Evolutionary conservation across 768 basidiomycete genomes (phyloP).

Genomic region (Trametes villosa): DNA sequence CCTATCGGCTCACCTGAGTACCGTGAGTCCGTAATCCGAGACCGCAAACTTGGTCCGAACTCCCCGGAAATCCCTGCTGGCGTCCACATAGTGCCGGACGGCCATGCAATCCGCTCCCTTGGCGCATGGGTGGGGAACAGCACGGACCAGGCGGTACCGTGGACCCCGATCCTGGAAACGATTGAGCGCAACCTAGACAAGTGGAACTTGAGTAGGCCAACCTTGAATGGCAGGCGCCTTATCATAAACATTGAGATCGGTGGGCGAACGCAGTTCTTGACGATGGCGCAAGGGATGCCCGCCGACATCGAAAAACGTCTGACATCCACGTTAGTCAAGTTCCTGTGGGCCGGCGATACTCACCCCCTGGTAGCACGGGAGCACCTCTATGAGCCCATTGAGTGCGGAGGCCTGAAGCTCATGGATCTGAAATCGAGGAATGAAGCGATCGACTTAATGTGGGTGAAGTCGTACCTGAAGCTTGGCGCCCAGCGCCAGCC

Average conservation of each 20-base stretch:
- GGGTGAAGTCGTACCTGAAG: conserved; percentile 15
- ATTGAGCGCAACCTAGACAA: background rate
- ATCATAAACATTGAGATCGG: conserved; percentile 2
- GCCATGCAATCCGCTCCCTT: conserved; percentile 5
- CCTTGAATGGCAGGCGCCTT: background rate
- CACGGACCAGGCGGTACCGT: background rate
- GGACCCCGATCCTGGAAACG: background rate
- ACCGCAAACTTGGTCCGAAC: background rate
- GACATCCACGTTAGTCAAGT: background rate
- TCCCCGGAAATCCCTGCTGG: background rate
- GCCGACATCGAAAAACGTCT: background rate
- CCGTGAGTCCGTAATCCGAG: background rate
- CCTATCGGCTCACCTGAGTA: conserved; percentile 35
- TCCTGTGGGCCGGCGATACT: conserved; percentile 4
- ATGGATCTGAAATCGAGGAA: conserved; percentile 8
- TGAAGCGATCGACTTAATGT: conserved; percentile 21
- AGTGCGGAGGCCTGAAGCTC: conserved; percentile 1
- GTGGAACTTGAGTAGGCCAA: conserved; percentile 9
- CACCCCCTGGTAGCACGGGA: background rate
- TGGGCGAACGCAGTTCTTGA: background rate
- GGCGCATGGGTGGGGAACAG: conserved; percentile 28
- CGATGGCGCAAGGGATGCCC: conserved; percentile 30
- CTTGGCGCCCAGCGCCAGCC: background rate
- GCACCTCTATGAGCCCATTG: background rate
- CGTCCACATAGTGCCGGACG: background rate